Percentiles rank a stretch among this genome's conserved stretches.
Conservation (phyloP, 1,284 basidiomycete species). For the Coniferiporia weirii region DNA sequence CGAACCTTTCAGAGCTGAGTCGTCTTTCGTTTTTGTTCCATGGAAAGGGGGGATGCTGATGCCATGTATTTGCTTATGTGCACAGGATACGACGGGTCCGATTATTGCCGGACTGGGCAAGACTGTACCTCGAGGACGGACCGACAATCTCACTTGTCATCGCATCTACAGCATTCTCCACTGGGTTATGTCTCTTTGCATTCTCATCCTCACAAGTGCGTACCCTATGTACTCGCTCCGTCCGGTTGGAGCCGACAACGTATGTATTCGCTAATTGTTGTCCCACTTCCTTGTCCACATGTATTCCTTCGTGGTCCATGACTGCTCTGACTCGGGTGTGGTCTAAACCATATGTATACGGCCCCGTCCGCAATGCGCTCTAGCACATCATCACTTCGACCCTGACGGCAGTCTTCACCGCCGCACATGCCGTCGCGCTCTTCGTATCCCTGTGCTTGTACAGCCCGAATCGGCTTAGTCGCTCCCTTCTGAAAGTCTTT, state of each 20-base stretch:
- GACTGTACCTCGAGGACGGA: neutral
- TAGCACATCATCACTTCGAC: neutral
- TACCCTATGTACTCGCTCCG: neutral
- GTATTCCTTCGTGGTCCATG: neutral
- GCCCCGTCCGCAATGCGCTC: neutral
- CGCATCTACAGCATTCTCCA: neutral
- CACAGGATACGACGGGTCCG: neutral
- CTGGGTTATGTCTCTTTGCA: neutral
- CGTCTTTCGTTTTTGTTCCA: no score
- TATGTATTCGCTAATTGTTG: neutral
- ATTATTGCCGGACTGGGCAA: neutral
- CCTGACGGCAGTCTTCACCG: neutral
- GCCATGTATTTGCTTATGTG: no score
- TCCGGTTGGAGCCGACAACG: neutral
- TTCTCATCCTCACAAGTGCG: neutral
- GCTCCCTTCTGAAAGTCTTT: no score
- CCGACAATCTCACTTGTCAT: conserved; percentile 1
- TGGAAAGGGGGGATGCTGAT: no score
- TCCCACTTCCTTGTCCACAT: neutral
- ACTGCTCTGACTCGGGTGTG: no score
- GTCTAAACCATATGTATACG: no score
- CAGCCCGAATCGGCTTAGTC: neutral
- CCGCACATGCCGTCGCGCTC: neutral
- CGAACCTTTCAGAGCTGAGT: neutral
- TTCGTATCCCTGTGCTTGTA: neutral